phyloP scores from a whole-genome alignment of 441 rosid species.

The Macaranga tanarius region DNA sequence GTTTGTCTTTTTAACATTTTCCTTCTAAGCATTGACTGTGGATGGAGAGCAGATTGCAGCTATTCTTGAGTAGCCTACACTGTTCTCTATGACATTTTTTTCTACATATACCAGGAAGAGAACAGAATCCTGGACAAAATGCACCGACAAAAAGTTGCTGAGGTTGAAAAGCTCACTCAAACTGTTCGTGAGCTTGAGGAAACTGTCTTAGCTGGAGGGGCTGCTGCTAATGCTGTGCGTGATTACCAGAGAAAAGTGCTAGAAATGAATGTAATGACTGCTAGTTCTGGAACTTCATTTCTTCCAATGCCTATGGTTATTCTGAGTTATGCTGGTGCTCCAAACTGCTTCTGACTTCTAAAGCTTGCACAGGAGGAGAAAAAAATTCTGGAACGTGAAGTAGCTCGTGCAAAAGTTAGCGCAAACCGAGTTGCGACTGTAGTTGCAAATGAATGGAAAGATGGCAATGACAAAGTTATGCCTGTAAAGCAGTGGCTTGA shows the following conservation, averaged over 20 bases:
- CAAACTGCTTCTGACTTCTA: constrained; percentile 30
- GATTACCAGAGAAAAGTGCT: constrained; percentile 94
- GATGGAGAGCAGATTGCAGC: not conserved
- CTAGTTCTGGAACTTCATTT: constrained; percentile 15
- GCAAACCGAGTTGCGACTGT: constrained; percentile 32
- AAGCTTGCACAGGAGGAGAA: constrained; percentile 23
- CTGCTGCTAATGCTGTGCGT: constrained; percentile 95
- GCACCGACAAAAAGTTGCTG: constrained; percentile 94
- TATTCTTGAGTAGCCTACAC: not conserved
- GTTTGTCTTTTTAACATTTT: constrained; percentile 30
- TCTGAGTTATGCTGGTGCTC: constrained; percentile 11
- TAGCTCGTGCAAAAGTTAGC: constrained; percentile 31
- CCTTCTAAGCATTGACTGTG: not conserved
- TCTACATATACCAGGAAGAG: constrained; percentile 61
- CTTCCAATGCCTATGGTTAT: not conserved
- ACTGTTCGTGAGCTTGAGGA: constrained; percentile 93
- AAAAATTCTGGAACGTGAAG: constrained; percentile 29
- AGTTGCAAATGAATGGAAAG: constrained; percentile 34
- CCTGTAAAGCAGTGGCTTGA: constrained; percentile 34
- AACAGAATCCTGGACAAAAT: constrained; percentile 88
- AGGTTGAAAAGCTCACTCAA: constrained; percentile 96
- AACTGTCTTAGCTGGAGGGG: constrained; percentile 97
- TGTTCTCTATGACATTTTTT: not conserved
- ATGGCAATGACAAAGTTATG: constrained; percentile 32
- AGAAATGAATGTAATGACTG: constrained; percentile 78